Conservation (phyloP, 805 yeast species). For the Wickerhamiella azyma region DNA sequence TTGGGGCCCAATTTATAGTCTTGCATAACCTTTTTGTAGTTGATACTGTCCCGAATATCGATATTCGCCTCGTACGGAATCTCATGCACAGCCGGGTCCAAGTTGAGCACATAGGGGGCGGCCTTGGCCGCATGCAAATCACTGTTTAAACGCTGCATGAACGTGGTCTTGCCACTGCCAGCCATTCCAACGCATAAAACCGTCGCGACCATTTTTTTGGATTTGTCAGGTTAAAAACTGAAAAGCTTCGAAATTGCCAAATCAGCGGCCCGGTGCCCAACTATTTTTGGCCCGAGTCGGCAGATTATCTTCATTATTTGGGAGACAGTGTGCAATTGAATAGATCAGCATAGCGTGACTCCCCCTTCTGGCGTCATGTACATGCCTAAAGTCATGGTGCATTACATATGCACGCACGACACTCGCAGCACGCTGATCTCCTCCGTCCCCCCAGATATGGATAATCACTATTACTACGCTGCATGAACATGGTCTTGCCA, state of each 20-base stretch:
- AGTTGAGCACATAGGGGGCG: conserved; percentile 83
- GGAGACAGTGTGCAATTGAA: too few relatives aligned
- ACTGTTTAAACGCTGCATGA: conserved; percentile 86
- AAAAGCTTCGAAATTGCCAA: too few relatives aligned
- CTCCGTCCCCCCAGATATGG: too few relatives aligned
- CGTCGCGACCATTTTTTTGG: conserved; percentile 17
- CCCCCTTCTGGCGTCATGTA: too few relatives aligned
- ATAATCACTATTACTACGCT: conserved; percentile 78
- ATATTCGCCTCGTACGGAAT: conserved; percentile 92
- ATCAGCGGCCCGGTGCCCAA: too few relatives aligned
- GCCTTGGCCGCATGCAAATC: conserved; percentile 56
- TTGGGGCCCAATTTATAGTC: conserved; percentile 89
- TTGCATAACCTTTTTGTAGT: conserved; percentile 92
- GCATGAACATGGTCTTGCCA: conserved; percentile 97
- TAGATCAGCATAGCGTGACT: too few relatives aligned
- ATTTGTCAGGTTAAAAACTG: not conserved
- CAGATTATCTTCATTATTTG: too few relatives aligned
- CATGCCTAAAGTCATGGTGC: too few relatives aligned
- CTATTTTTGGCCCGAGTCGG: too few relatives aligned
- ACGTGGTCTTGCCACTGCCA: conserved; percentile 91
- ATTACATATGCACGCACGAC: too few relatives aligned
- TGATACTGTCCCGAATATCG: conserved; percentile 91
- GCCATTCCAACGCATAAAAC: conserved; percentile 53
- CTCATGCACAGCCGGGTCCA: conserved; percentile 91
- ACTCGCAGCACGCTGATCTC: too few relatives aligned